Evolutionary conservation across 805 yeast genomes (phyloP).

Genomic region (Suhomyces xylopsoci): DNA sequence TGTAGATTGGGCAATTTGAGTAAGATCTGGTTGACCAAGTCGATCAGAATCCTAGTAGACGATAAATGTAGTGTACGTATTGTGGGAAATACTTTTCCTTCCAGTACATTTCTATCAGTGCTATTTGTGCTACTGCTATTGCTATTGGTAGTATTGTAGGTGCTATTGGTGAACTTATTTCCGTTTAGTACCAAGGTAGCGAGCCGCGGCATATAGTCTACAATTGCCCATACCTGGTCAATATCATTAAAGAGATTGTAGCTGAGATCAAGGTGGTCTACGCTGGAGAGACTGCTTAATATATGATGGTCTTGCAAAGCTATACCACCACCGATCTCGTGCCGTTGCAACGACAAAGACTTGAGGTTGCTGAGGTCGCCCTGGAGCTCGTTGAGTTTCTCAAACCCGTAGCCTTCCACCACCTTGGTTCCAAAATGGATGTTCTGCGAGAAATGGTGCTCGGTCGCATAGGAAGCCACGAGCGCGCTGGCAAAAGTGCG

Average conservation of each 20-base stretch:
- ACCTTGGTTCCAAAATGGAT: slow-evolving; percentile 53
- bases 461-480: slow-evolving; percentile 42
- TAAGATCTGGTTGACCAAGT: slow-evolving; percentile 15
- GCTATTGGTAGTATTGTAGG: slow-evolving; percentile 13
- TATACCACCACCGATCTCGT: slow-evolving; percentile 14
- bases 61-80: slow-evolving; percentile 24
- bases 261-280: slow-evolving; percentile 52
- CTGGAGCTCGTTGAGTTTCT: slow-evolving; percentile 48
- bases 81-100: background rate
- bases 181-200: slow-evolving; percentile 52
- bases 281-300: slow-evolving; percentile 1
- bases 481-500: slow-evolving; percentile 48
- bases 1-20: slow-evolving; percentile 38
- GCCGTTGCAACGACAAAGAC: slow-evolving; percentile 49
- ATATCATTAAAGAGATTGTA: slow-evolving; percentile 52
- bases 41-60: slow-evolving; percentile 17
- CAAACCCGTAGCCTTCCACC: slow-evolving; percentile 66
- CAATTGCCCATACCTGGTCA: slow-evolving; percentile 34
- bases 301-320: background rate
- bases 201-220: slow-evolving; percentile 36
- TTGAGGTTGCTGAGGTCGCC: slow-evolving; percentile 43
- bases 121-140: too few relatives aligned
- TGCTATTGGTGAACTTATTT: too few relatives aligned
- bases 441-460: slow-evolving; percentile 18
- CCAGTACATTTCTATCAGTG: too few relatives aligned